Percentiles rank a stretch among this genome's conserved stretches.
These are phyloP conservation scores for Brassica rapa DNA, from an alignment of 345 rosid species.

Conservation along the genomic window DNA sequence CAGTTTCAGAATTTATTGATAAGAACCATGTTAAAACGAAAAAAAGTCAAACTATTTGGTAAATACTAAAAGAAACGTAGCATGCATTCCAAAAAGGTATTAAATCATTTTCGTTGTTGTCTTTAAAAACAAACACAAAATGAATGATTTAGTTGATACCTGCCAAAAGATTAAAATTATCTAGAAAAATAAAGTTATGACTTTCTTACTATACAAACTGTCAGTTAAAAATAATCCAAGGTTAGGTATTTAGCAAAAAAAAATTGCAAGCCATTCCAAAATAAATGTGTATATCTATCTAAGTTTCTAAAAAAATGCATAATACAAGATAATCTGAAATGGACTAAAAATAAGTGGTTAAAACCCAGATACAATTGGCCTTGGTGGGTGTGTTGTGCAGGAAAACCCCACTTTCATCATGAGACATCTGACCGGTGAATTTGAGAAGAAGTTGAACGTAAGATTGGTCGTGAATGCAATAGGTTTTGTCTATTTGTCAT, in stretches of 20 bases:
- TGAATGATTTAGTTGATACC: background rate
- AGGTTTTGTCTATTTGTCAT: background rate
- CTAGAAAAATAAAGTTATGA: background rate
- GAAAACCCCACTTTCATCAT: background rate
- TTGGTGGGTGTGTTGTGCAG: background rate
- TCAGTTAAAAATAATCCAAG: background rate
- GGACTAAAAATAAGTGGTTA: background rate
- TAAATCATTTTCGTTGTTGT: no score
- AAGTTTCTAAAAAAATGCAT: background rate
- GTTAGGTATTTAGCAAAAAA: background rate
- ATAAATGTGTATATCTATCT: background rate
- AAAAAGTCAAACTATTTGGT: background rate
- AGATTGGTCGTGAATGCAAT: background rate
- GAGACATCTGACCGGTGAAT: background rate
- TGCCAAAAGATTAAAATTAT: background rate
- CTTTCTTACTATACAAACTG: background rate
- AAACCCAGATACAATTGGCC: background rate
- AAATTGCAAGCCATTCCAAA: background rate
- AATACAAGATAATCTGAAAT: background rate
- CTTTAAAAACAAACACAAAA: no score
- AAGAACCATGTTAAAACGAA: background rate
- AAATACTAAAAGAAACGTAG: background rate
- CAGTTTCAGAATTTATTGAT: background rate
- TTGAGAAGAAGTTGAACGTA: background rate
- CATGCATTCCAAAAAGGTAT: background rate